A percentile compares a stretch with the other conserved stretches of the same genome.
These are phyloP conservation scores for Leishmania gerbilli DNA, from an alignment of 208 protist species.

Conservation along the genomic window DNA sequence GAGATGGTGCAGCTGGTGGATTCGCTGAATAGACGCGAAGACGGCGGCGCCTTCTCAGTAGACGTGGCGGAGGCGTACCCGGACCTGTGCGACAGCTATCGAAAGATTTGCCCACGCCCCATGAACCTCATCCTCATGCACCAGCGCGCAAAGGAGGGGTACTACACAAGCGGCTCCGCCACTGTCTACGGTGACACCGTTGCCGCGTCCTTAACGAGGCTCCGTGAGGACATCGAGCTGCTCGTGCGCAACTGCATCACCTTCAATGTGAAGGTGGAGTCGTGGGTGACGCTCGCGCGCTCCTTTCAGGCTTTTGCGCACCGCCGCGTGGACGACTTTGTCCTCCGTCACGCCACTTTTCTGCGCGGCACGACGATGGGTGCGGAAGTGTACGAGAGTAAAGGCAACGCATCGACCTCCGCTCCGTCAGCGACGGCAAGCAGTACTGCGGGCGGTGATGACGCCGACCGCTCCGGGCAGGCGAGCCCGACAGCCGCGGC, in stretches of 20 bases:
- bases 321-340: slow-evolving; percentile 77
- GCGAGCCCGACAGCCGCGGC: background rate
- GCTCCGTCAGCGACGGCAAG: background rate
- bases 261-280: slow-evolving; percentile 69
- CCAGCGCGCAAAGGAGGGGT: slow-evolving; percentile 58
- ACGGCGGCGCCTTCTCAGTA: slow-evolving; percentile 73
- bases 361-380: slow-evolving; percentile 70
- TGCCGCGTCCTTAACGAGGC: slow-evolving; percentile 54
- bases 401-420: background rate
- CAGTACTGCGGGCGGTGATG: background rate
- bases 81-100: slow-evolving; percentile 66
- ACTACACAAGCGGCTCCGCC: slow-evolving; percentile 41
- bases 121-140: slow-evolving; percentile 82
- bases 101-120: slow-evolving; percentile 64
- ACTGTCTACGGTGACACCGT: slow-evolving; percentile 51
- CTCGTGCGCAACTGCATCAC: slow-evolving; percentile 85
- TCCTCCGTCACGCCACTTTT: slow-evolving; percentile 51
- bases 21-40: slow-evolving; percentile 67
- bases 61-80: slow-evolving; percentile 81
- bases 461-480: background rate
- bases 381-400: slow-evolving; percentile 22
- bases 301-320: slow-evolving; percentile 80
- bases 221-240: slow-evolving; percentile 81
- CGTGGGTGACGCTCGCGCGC: slow-evolving; percentile 70
- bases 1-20: slow-evolving; percentile 64